Evolutionary conservation across 2,329 filamentous ascomycete species (phyloP).

Genomic region (Fusarium praegraminearum): DNA sequence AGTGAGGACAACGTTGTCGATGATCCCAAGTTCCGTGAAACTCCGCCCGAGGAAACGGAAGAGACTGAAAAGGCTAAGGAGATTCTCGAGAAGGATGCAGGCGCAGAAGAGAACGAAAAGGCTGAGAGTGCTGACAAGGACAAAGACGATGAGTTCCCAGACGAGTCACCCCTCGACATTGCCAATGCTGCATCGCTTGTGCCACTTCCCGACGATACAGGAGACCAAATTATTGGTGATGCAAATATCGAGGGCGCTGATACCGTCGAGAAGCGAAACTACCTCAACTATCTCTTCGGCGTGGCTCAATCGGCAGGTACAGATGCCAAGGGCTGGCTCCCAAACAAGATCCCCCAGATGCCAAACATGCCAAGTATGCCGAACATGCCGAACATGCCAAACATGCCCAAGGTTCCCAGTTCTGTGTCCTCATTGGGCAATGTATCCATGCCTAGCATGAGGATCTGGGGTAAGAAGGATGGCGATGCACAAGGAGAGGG

Average conservation of each 20-base stretch:
- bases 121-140: conserved; percentile 8
- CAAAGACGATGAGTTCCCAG: conserved; percentile 44
- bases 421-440: conserved; percentile 49
- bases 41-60: conserved; percentile 52
- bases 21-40: conserved; percentile 59
- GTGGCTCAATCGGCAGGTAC: conserved; percentile 63
- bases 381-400: conserved; percentile 49
- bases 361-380: conserved; percentile 52
- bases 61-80: conserved; percentile 48
- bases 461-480: conserved; percentile 48
- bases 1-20: conserved; percentile 60
- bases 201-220: conserved; percentile 59
- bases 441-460: conserved; percentile 51
- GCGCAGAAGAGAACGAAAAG: conserved; percentile 26
- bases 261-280: conserved; percentile 55
- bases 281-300: conserved; percentile 63
- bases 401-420: conserved; percentile 46
- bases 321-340: conserved; percentile 59
- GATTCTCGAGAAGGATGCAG: conserved; percentile 37
- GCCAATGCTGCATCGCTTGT: conserved; percentile 64
- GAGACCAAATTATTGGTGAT: conserved; percentile 49
- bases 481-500: neutral
- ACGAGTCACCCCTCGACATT: conserved; percentile 62
- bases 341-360: conserved; percentile 56
- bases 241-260: conserved; percentile 51